Evolutionary conservation across 1,284 basidiomycete species (phyloP).

Genomic region (Sanghuangporus sanghuang): DNA sequence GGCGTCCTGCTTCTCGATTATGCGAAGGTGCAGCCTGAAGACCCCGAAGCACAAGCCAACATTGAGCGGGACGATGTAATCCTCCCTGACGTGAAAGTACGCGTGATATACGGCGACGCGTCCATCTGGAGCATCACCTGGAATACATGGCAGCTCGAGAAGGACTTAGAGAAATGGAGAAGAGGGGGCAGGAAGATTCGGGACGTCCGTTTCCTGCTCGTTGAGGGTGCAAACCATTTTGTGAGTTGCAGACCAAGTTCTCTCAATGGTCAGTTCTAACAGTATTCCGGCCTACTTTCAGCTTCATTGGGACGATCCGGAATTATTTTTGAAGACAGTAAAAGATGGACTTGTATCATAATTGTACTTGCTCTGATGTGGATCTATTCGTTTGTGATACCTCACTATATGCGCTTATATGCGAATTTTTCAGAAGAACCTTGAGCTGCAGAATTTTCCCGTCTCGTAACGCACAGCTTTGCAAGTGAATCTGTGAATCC

Average conservation of each 20-base stretch:
- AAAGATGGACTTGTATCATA: slow-evolving; percentile 1
- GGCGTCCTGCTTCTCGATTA: background rate
- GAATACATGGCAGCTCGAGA: slow-evolving; percentile 22
- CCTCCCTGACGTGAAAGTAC: slow-evolving; percentile 3
- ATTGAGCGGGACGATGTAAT: background rate
- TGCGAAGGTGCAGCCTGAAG: background rate
- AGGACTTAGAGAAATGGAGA: slow-evolving; percentile 14
- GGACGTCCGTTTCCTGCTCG: slow-evolving; percentile 18
- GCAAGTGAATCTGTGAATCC: no score
- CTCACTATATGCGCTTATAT: no score
- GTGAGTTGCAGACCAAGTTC: slow-evolving; percentile 17
- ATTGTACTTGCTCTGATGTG: background rate
- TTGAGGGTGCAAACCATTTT: slow-evolving; percentile 24
- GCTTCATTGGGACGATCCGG: slow-evolving; percentile 13
- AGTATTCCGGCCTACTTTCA: background rate
- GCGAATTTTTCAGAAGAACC: no score
- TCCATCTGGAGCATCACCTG: slow-evolving; percentile 20
- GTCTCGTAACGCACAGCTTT: no score
- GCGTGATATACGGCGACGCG: slow-evolving; percentile 5
- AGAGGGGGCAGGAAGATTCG: slow-evolving; percentile 16
- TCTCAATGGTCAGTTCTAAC: background rate
- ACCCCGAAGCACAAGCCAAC: background rate
- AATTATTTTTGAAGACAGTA: slow-evolving; percentile 8
- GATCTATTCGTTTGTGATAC: no score
- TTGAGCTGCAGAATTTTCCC: no score